Base-by-base conservation (phyloP, 805 yeast species). In the Debaryomyces hansenii region DNA sequence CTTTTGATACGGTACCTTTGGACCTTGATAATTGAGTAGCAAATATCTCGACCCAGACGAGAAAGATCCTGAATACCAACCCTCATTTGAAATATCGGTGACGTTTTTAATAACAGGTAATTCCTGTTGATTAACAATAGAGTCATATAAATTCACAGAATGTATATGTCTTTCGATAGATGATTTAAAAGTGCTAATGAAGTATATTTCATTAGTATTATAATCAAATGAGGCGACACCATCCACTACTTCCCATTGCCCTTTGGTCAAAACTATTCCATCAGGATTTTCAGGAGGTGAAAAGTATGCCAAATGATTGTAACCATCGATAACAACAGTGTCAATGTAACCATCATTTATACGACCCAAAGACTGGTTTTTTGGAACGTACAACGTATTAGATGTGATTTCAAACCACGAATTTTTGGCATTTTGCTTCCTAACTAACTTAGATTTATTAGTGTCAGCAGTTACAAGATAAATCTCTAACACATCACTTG, bases 241-340 rank as follows among this genome's bases (percentile, higher is more conserved):
- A 38, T 54, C 78, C 21, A 80, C 86, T n/a, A 94, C 96, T 64
- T 94, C 99, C 96, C 96, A 94, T 0, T 77, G 67, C 5, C 99
- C 99, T 1, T 55, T 47, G 5, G 96, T 75, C 18, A 85, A 62
- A 4, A 84, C 63, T 20, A 76, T 72, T 1, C 82, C 82, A 3
- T 62, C 57, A 0, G 66, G 55, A 29, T 76, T 59, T 4, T 65
- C 58, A 2, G 90, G 81, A 4, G 96, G 94, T 2, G 87, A 72
- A 61, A 82, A 94, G 64, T 86, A 91, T 0, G 90, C 98, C 51
- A 94, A 71, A 64, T 94, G 99, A 50, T 78, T 80, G 60, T 64
- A 84, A 0, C 86, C 84, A 49, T 80, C 70, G 29, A 71, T 74
- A 14, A 77, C 81, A 11, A 82, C 74, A 1, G 91, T 77, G 63